phyloP scores from a whole-genome alignment of 805 yeast species.

The Lachancea sp. region DNA sequence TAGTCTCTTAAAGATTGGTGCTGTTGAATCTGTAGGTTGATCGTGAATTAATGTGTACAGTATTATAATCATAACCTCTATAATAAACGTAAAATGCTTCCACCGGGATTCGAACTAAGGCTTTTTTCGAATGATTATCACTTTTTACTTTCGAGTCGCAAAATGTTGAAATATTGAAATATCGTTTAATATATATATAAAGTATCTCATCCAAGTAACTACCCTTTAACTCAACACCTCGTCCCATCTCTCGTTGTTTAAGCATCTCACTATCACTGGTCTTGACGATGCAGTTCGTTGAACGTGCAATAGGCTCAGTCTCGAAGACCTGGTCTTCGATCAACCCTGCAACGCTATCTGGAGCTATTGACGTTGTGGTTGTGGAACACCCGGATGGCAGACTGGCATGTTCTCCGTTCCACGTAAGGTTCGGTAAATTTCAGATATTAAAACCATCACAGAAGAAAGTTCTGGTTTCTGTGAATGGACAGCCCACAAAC shows the following conservation, averaged over 20 bases:
- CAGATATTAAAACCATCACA: constrained; percentile 90
- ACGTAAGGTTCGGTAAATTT: constrained; percentile 91
- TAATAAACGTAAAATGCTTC: background rate
- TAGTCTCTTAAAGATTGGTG: no score
- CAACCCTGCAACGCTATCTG: constrained; percentile 92
- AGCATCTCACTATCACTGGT: no score
- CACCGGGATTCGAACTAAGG: background rate
- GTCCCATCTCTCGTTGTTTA: no score
- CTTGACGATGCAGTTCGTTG: constrained; percentile 81
- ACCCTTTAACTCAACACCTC: no score
- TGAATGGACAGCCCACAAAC: constrained; percentile 74
- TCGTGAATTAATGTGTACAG: no score
- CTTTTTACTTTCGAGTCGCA: background rate
- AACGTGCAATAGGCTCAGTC: constrained; percentile 89
- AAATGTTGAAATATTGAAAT: background rate
- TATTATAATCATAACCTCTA: no score
- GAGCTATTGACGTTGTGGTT: constrained; percentile 95
- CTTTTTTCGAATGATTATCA: background rate
- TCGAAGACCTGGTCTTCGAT: constrained; percentile 96
- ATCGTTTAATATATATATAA: no score
- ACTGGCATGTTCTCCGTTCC: constrained; percentile 90
- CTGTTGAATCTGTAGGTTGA: no score
- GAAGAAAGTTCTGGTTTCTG: constrained; percentile 83
- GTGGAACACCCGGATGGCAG: constrained; percentile 79
- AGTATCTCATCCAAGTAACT: no score